Percentiles rank a stretch among this genome's conserved stretches.
These are phyloP conservation scores for sorghum (Sorghum bicolor) DNA, from an alignment of 176 grass and related monocot genomes.

Conservation along the genomic window Sorghum_bicolor_NCBIv3 NC_012875.2:55140501-55141000, in stretches of 20 bases:
- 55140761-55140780: not conserved
- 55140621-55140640: slow-evolving; percentile 34
- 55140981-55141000: not conserved
- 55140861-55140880: not conserved
- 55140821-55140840: not conserved
- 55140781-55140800: not conserved
- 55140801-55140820: not conserved
- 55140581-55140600: slow-evolving; percentile 49
- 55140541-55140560: slow-evolving; percentile 51
- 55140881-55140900: slow-evolving; percentile 42
- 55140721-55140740: slow-evolving; percentile 10
- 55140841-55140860: not conserved
- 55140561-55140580: slow-evolving; percentile 48
- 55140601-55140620: slow-evolving; percentile 47
- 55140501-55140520: slow-evolving; percentile 50
- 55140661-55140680: slow-evolving; percentile 2
- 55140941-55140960: slow-evolving; percentile 32
- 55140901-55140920: slow-evolving; percentile 40
- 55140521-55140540: slow-evolving; percentile 42
- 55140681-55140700: not conserved
- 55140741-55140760: slow-evolving; percentile 26
- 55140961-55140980: slow-evolving; percentile 1
- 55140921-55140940: slow-evolving; percentile 21
- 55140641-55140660: not conserved
- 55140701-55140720: slow-evolving; percentile 22